Percentiles rank a stretch among this genome's conserved stretches.
These are phyloP conservation scores for Tetrapyrgos nigripes DNA, from an alignment of 1,284 basidiomycete species.

Conservation along the genomic window DNA sequence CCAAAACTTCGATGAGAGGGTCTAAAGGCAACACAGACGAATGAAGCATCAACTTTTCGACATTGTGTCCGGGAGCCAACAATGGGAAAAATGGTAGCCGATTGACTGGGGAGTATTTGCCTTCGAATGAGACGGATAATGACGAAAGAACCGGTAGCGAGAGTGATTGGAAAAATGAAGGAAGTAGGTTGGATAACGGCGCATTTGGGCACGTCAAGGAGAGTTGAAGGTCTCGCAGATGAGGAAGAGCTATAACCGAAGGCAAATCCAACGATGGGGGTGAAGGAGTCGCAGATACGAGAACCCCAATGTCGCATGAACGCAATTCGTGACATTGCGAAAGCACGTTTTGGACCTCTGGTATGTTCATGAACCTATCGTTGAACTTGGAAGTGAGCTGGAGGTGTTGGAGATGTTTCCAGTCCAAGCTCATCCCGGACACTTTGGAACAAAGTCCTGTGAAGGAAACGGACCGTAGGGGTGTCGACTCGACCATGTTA, in stretches of 20 bases:
- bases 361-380: neutral
- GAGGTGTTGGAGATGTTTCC: neutral
- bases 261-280: neutral
- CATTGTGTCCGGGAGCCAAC: neutral
- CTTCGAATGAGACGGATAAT: neutral
- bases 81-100: neutral
- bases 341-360: neutral
- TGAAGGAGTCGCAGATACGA: neutral
- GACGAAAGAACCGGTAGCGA: neutral
- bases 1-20: neutral
- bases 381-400: neutral
- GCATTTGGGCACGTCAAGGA: neutral
- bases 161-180: neutral
- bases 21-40: neutral
- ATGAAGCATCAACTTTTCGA: neutral
- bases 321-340: neutral
- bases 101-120: neutral
- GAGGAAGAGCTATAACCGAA: neutral
- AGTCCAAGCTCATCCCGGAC: neutral
- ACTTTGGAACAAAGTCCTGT: neutral
- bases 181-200: neutral
- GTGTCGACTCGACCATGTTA: neutral
- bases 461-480: neutral
- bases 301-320: neutral
- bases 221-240: neutral